Base-by-base conservation (phyloP, 192 early-diverging fungal species). In the Umbelopsis sp. region DNA sequence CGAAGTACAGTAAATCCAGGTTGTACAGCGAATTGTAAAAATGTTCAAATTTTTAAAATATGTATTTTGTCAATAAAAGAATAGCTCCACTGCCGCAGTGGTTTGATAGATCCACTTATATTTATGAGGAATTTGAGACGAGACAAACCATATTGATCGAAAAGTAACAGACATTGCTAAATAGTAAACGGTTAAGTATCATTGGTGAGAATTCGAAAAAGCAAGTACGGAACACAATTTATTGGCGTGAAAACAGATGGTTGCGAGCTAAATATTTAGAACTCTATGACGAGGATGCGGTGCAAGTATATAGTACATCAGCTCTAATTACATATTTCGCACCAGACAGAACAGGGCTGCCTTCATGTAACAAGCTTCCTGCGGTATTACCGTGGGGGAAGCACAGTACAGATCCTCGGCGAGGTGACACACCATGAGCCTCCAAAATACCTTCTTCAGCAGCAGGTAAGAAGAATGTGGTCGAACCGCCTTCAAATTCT, bases 291-390 rank as follows among this genome's bases (percentile, higher is more conserved):
- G 16, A n/a, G 11, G 55, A 9, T 15, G 25, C 15, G 15, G 30
- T 37, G 25, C 55, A 61, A 12, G 33, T 70, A n/a, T 82, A 84
- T 21, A 84, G 66, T 27, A 84, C 69, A 71, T 84, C 83, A 16
- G 64, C 74, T 48, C 83, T 46, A 69, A 81, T 77, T 8, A 81
- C 80, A 72, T 84, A 84, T 66, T 84, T 84, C 47, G 64, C 66
- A 2, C 83, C 83, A 18, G 66, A 35, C 4, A 71, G n/a, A 35
- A 84, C 74, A 25, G 49, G 46, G 18, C 73, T 76, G 3, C 83
- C 83, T 75, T 84, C 83, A 68, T 84, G 83, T 7, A 75, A 45
- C 46, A 84, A 53, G n/a, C 65, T 66, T 46, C 65, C 65, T 23
- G 41, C 46, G 3, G 65, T 66, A 20, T 66, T 66, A 0, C 51